Evolutionary conservation across 2,329 filamentous ascomycete genomes (phyloP).

Genomic region (Emydomyces testavorans): DNA sequence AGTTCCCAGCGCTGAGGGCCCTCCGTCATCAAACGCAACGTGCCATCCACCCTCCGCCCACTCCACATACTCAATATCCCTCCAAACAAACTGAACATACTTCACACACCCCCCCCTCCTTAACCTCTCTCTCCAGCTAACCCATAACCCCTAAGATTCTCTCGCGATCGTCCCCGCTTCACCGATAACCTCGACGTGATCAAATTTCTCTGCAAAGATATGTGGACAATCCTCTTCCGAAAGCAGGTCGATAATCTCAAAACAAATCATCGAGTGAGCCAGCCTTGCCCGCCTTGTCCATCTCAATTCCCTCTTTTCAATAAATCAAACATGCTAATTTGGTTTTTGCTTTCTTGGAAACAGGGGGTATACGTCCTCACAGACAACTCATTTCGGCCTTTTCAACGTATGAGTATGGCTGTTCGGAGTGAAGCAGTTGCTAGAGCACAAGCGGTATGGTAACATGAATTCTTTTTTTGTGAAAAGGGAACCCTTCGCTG

Average conservation of each 20-base stretch:
- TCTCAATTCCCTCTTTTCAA: too few relatives aligned
- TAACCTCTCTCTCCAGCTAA: background rate
- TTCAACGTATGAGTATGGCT: slow-evolving; percentile 80
- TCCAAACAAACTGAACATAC: too few relatives aligned
- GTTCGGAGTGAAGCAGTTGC: slow-evolving; percentile 59
- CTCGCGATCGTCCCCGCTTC: slow-evolving; percentile 66
- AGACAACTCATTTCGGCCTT: slow-evolving; percentile 80
- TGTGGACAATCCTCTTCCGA: slow-evolving; percentile 87
- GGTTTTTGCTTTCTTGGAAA: too few relatives aligned
- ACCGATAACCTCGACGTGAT: slow-evolving; percentile 89
- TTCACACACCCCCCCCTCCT: background rate
- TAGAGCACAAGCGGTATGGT: slow-evolving; percentile 65
- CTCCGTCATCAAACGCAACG: too few relatives aligned
- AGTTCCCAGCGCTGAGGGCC: too few relatives aligned
- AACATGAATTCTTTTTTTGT: background rate
- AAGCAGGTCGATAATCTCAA: slow-evolving; percentile 99
- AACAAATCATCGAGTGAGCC: slow-evolving; percentile 75
- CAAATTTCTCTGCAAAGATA: slow-evolving; percentile 96
- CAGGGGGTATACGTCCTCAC: slow-evolving; percentile 92
- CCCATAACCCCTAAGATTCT: slow-evolving; percentile 24
- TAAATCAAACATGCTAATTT: too few relatives aligned
- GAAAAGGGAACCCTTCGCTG: background rate
- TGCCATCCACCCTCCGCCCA: too few relatives aligned
- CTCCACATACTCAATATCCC: too few relatives aligned
- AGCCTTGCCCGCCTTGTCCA: background rate